Percentiles rank a stretch among this genome's conserved stretches.
Conservation (phyloP, 148 eudicot species). For the Pouteria glomerata region DNA sequence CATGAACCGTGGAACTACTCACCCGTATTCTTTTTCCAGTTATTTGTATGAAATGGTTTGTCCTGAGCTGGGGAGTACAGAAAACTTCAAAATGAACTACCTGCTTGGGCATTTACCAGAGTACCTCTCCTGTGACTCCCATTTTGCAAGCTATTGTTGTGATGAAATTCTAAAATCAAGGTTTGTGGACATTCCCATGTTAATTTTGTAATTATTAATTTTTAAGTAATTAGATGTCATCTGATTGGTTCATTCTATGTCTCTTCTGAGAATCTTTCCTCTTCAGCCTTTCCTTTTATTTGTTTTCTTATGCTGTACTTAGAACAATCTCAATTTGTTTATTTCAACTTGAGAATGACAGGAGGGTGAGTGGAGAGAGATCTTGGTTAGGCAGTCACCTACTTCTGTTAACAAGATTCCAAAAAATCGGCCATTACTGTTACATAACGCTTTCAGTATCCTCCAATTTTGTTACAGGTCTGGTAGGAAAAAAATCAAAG, state of each 20-base stretch:
- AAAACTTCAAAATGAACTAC: slow-evolving; percentile 10
- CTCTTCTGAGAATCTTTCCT: too few relatives aligned
- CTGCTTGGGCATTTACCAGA: slow-evolving; percentile 22
- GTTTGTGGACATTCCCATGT: slow-evolving; percentile 16
- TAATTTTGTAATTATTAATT: slow-evolving; percentile 1
- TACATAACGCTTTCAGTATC: too few relatives aligned
- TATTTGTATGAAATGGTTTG: slow-evolving; percentile 16
- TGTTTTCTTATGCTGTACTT: too few relatives aligned
- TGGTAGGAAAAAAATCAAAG: too few relatives aligned
- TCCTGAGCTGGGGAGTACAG: slow-evolving; percentile 21
- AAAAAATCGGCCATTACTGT: too few relatives aligned
- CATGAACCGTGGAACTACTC: slow-evolving; percentile 6
- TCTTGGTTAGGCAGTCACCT: background rate
- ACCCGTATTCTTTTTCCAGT: slow-evolving; percentile 17
- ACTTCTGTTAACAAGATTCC: background rate
- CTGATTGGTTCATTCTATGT: background rate
- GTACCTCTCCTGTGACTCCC: slow-evolving; percentile 22
- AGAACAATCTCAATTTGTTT: too few relatives aligned
- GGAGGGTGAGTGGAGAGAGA: background rate
- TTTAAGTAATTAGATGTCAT: background rate
- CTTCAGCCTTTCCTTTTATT: too few relatives aligned
- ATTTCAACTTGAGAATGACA: background rate
- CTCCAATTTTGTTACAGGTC: too few relatives aligned
- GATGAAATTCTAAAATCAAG: slow-evolving; percentile 27
- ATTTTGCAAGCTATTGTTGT: slow-evolving; percentile 14